Conservation (phyloP, 257 asterid species). For the Gentiana dahurica region DNA sequence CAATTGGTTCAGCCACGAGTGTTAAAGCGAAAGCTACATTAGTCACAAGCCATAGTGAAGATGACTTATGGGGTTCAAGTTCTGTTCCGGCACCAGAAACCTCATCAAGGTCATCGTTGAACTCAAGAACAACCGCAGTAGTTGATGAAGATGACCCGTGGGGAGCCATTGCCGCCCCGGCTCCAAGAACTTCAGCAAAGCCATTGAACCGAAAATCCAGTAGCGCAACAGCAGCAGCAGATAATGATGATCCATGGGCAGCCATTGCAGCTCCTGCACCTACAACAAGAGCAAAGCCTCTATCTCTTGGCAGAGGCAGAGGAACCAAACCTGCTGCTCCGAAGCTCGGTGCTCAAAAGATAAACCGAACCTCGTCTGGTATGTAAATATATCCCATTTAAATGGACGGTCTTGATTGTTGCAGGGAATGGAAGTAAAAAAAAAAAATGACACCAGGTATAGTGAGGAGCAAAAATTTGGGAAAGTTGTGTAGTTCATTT, state of each 20-base stretch:
- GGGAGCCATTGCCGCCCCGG: conserved; percentile 59
- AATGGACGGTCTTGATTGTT: conserved; percentile 1
- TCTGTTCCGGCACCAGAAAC: conserved; percentile 51
- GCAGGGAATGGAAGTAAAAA: conserved; percentile 5
- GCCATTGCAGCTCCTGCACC: conserved; percentile 86
- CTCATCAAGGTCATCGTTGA: conserved; percentile 25
- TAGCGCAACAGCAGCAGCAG: conserved; percentile 24
- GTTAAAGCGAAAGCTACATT: conserved; percentile 39
- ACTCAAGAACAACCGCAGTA: conserved; percentile 22
- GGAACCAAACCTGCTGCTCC: conserved; percentile 63
- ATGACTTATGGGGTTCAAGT: conserved; percentile 57
- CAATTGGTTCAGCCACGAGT: conserved; percentile 39
- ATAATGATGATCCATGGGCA: conserved; percentile 76
- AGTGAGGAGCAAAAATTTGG: background rate
- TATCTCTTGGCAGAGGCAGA: conserved; percentile 53
- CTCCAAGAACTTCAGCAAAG: conserved; percentile 42
- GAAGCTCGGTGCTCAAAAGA: conserved; percentile 72
- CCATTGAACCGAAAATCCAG: conserved; percentile 32
- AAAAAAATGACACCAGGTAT: conserved; percentile 1
- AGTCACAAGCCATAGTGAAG: conserved; percentile 41
- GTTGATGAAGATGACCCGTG: conserved; percentile 57
- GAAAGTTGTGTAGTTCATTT: conserved; percentile 29
- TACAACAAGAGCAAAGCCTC: conserved; percentile 54
- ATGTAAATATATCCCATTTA: conserved; percentile 22
- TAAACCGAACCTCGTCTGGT: conserved; percentile 81